These are phyloP conservation scores for Austropuccinia psidii DNA, from an alignment of 1,284 basidiomycete genomes.

Conservation along the genomic window DNA sequence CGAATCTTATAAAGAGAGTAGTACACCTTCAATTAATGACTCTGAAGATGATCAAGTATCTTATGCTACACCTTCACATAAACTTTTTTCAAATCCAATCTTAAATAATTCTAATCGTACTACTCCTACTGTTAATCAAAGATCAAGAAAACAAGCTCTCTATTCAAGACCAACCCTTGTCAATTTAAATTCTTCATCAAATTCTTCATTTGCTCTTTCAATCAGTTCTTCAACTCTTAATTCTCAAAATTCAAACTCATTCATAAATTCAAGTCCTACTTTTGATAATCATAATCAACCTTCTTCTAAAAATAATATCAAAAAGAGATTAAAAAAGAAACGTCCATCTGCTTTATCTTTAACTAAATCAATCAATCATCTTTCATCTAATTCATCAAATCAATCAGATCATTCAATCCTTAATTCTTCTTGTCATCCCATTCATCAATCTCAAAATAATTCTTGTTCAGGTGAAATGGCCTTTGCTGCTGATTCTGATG, in stretches of 20 bases:
- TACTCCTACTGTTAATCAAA: conserved; percentile 6
- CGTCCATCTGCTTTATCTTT: conserved; percentile 19
- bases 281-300: too few species aligned
- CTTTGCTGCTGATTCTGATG: conserved; percentile 35
- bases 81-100: not conserved
- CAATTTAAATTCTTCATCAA: not conserved
- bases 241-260: not conserved
- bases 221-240: conserved; percentile 26
- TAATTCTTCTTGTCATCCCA: not conserved
- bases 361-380: not conserved
- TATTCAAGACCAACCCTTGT: conserved; percentile 14
- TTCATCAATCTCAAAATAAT: not conserved
- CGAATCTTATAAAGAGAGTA: conserved; percentile 30
- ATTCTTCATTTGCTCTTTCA: conserved; percentile 2
- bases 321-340: conserved; percentile 17
- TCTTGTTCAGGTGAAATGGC: conserved; percentile 23
- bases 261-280: too few species aligned
- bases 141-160: conserved; percentile 31
- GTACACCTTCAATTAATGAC: conserved; percentile 2
- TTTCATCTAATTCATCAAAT: not conserved
- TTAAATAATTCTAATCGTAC: not conserved
- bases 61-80: not conserved
- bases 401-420: not conserved
- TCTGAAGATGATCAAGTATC: conserved; percentile 22
- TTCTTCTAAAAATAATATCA: not conserved